Evolutionary conservation across 192 early-diverging fungal species (phyloP), one percentile per base, ranked within the genome.

Genomic region (Thamnidium elegans): DNA sequence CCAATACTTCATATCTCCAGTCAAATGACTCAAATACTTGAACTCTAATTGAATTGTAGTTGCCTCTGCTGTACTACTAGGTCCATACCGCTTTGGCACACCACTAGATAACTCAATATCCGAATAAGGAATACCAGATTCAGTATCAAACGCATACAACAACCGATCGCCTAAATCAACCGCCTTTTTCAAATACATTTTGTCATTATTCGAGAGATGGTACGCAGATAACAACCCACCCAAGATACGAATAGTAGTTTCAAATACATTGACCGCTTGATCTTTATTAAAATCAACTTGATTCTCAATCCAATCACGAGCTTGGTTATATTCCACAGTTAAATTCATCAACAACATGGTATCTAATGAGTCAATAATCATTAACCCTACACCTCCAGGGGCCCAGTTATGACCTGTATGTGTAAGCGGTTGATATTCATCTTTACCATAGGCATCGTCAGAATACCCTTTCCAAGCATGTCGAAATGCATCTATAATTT

Each of bases 41-140:
- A 92, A 91, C 74, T 95, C 93, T 26, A 97, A 70, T 73, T 95
- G 93, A 19, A 95, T 50, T 1, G 93, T 91, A 15, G 92, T 87
- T 1, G 85, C 90, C 72, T 97, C 94, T 15, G 90, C 85, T 31
- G 87, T 89, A 69, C 75, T 69, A 63, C 81, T 79, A 58, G 66
- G 80, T 2, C 56, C 55, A 43, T 62, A 55, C 4, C 43, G 56
- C n/a, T 74, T 78, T 13, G 82, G 82, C 43, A 76, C 71, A 21
- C 84, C 84, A 11, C 83, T 87, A 14, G 64, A 69, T 15, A 94
- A 48, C 68, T 91, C 81, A 2, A 94, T 79, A 19, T 71, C 70
- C 0, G 84, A 73, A 61, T 75, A 78, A 4, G 93, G 93, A 17
- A 97, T 78, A 1, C 87, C 86, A 7, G 82, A 82, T 1, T 79